Percentiles rank a stretch among this genome's conserved stretches.
Conservation (phyloP, 441 rosid genomes). For the Pelargonium citronellum region DNA sequence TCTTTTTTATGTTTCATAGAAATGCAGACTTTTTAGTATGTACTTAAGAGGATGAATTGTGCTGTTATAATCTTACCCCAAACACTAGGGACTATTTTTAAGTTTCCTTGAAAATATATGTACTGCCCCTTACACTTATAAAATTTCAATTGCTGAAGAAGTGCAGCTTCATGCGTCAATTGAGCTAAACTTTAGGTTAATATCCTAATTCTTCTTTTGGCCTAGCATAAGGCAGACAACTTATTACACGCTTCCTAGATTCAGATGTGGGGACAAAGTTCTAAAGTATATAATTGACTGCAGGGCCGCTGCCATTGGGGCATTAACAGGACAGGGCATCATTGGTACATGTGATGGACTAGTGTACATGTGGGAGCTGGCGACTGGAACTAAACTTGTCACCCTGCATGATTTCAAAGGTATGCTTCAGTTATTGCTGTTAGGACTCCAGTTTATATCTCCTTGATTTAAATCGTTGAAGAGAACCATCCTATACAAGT, state of each 20-base stretch:
- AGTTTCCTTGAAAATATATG: background rate
- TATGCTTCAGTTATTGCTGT: slow-evolving; percentile 25
- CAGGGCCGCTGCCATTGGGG: slow-evolving; percentile 55
- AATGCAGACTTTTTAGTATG: background rate
- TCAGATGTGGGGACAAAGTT: background rate
- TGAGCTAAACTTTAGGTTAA: background rate
- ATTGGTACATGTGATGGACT: slow-evolving; percentile 67
- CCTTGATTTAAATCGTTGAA: background rate
- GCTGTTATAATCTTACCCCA: background rate
- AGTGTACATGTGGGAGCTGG: slow-evolving; percentile 64
- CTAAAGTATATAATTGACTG: slow-evolving; percentile 8
- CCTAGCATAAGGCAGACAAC: background rate
- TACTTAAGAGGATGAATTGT: background rate
- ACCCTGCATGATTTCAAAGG: slow-evolving; percentile 68
- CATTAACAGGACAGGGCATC: slow-evolving; percentile 58
- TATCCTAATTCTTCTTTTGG: background rate
- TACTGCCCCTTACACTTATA: background rate
- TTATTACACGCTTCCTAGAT: background rate
- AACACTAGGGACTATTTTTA: background rate
- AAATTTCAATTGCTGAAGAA: background rate
- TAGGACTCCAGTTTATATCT: background rate
- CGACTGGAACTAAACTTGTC: slow-evolving; percentile 55
- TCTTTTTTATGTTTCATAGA: background rate
- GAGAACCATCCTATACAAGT: slow-evolving; percentile 9
- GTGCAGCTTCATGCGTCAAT: background rate